phyloP scores from a whole-genome alignment of 345 rosid genomes.

The Boechera divaricarpa region DNA sequence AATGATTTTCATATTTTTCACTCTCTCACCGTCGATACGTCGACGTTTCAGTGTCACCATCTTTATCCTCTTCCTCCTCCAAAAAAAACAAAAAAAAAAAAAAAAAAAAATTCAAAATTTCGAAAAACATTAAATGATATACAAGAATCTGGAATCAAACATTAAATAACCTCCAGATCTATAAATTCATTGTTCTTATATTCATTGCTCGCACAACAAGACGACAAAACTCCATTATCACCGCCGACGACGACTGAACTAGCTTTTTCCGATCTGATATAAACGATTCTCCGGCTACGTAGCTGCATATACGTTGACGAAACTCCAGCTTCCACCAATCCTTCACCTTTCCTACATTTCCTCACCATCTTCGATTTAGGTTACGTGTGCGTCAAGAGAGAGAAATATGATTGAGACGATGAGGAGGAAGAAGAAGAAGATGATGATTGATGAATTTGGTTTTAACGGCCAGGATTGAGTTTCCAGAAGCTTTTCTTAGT shows the following conservation, averaged over 20 bases:
- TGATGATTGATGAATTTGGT: conserved; percentile 22
- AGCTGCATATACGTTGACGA: conserved; percentile 50
- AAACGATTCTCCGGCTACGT: conserved; percentile 46
- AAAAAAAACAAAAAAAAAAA: background rate
- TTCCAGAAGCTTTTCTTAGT: background rate
- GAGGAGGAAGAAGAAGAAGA: conserved; percentile 16
- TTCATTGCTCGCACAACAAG: conserved; percentile 54
- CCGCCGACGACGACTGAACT: conserved; percentile 2
- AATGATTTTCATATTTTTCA: background rate
- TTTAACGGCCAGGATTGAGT: conserved; percentile 55
- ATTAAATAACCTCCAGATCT: conserved; percentile 63
- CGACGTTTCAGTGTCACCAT: conserved; percentile 61
- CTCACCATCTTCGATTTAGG: conserved; percentile 48
- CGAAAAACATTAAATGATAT: conserved; percentile 25
- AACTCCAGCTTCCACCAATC: conserved; percentile 47
- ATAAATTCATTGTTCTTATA: conserved; percentile 37
- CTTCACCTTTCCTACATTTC: conserved; percentile 47
- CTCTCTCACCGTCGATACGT: conserved; percentile 43
- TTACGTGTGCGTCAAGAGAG: conserved; percentile 20
- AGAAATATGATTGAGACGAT: background rate
- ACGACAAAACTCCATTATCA: conserved; percentile 40
- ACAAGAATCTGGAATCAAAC: conserved; percentile 24
- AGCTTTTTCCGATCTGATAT: conserved; percentile 38
- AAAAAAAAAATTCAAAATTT: conserved; percentile 21
- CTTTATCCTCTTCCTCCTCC: conserved; percentile 51